phyloP scores from a whole-genome alignment of 1,284 basidiomycete genomes.

The Xanthoconium separans region DNA sequence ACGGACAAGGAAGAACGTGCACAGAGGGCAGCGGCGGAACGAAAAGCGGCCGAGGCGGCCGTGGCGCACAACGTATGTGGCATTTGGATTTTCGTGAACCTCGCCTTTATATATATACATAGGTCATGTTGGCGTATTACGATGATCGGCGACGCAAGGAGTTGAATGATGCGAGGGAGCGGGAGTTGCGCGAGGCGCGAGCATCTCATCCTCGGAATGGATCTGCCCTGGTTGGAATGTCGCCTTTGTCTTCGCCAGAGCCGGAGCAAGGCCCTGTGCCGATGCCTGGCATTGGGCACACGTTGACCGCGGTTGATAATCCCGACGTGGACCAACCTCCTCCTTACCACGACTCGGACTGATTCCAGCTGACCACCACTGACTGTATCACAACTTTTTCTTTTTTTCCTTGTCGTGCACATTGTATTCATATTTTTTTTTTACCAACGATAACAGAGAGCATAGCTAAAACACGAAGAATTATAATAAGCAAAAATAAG shows the following conservation, averaged over 20 bases:
- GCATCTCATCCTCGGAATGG: background rate
- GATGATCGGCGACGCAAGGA: conserved; percentile 66
- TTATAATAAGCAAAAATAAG: conserved; percentile 24
- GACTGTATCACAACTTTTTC: no score
- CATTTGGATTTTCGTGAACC: no score
- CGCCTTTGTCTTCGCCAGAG: background rate
- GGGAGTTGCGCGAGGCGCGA: conserved; percentile 42
- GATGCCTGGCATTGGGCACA: conserved; percentile 27
- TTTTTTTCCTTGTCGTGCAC: background rate
- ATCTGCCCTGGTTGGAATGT: background rate
- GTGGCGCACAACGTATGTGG: conserved; percentile 51
- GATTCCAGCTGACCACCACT: background rate
- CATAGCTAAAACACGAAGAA: background rate
- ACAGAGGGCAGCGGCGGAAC: conserved; percentile 44
- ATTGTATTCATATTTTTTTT: conserved; percentile 9
- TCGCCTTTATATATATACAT: no score
- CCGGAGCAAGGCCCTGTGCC: background rate
- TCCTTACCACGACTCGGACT: conserved; percentile 21
- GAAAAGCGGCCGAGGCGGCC: conserved; percentile 55
- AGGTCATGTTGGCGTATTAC: conserved; percentile 73
- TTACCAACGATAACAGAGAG: background rate
- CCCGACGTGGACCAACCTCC: conserved; percentile 20
- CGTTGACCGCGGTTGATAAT: conserved; percentile 15
- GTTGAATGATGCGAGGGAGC: conserved; percentile 57
- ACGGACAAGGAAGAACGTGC: conserved; percentile 52